A percentile compares a stretch with the other conserved stretches of the same genome.
These are phyloP conservation scores for Lasiodiplodia gonubiensis DNA, from an alignment of 2,329 filamentous ascomycete species.

Conservation along the genomic window DNA sequence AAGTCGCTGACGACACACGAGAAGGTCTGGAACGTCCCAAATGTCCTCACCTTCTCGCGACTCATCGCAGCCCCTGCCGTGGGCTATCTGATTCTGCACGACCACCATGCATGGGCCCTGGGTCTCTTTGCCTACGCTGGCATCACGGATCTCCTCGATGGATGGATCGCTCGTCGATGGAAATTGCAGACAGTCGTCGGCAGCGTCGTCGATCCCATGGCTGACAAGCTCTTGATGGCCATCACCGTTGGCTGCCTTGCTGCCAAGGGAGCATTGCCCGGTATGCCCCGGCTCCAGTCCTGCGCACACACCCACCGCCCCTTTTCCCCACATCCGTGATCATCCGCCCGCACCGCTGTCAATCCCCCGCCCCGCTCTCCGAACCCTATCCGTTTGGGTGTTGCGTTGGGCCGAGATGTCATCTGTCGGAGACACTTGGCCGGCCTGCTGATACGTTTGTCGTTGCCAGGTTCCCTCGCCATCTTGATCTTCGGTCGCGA, in stretches of 20 bases:
- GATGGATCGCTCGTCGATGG: constrained; percentile 89
- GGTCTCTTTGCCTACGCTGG: constrained; percentile 91
- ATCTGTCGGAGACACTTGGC: constrained; percentile 22
- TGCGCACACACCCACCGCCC: constrained; percentile 21
- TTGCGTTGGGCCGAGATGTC: background rate
- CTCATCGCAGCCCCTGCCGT: constrained; percentile 82
- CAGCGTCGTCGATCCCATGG: constrained; percentile 94
- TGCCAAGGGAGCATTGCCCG: constrained; percentile 78
- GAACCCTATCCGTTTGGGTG: constrained; percentile 8
- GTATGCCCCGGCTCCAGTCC: constrained; percentile 55
- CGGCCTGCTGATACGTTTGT: constrained; percentile 9
- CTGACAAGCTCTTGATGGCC: constrained; percentile 96
- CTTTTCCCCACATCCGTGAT: constrained; percentile 23
- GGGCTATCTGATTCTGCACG: constrained; percentile 86
- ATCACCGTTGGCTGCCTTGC: constrained; percentile 85
- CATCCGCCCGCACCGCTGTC: constrained; percentile 24
- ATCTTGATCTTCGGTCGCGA: constrained; percentile 91
- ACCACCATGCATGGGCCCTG: constrained; percentile 78
- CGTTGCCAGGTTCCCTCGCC: constrained; percentile 74
- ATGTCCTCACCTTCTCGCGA: constrained; percentile 86
- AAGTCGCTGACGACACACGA: constrained; percentile 63
- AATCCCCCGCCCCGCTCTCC: constrained; percentile 28
- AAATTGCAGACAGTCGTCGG: constrained; percentile 92
- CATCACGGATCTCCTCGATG: constrained; percentile 89
- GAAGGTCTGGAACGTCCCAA: constrained; percentile 97